Evolutionary conservation across 2,329 filamentous ascomycete genomes (phyloP).

Genomic region (Aspergillus tamarii): DNA sequence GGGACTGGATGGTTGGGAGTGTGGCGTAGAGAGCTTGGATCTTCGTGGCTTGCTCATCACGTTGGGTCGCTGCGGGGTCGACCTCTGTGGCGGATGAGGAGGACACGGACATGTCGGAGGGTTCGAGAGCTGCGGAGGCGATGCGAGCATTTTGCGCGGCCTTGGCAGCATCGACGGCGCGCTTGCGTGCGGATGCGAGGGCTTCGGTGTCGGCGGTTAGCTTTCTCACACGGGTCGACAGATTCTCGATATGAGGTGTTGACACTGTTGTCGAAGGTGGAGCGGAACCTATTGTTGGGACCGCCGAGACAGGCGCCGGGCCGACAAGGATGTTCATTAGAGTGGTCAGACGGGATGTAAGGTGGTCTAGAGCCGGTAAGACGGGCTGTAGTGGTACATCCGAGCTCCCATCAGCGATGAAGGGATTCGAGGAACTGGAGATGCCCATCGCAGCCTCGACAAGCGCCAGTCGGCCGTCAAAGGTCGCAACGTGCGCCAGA

Average conservation of each 20-base stretch:
- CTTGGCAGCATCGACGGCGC: conserved; percentile 46
- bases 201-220: conserved; percentile 50
- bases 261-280: conserved; percentile 34
- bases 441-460: conserved; percentile 84
- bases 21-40: conserved; percentile 91
- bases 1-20: conserved; percentile 81
- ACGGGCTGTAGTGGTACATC: conserved; percentile 64
- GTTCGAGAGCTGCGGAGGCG: conserved; percentile 36
- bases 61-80: conserved; percentile 48
- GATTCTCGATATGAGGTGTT: conserved; percentile 47
- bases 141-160: conserved; percentile 44
- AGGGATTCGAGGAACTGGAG: conserved; percentile 66
- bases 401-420: conserved; percentile 51
- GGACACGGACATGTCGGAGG: conserved; percentile 29
- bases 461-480: conserved; percentile 77
- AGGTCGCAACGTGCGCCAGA: conserved; percentile 80
- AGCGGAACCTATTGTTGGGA: conserved; percentile 24
- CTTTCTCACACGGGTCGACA: conserved; percentile 47
- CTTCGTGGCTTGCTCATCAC: conserved; percentile 74
- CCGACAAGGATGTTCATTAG: conserved; percentile 58
- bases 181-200: conserved; percentile 46
- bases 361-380: conserved; percentile 76
- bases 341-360: conserved; percentile 79
- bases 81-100: conserved; percentile 55
- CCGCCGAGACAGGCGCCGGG: conserved; percentile 34